Base-by-base conservation (phyloP, 2,329 filamentous ascomycete genomes). In the Colletotrichum sidae region DNA sequence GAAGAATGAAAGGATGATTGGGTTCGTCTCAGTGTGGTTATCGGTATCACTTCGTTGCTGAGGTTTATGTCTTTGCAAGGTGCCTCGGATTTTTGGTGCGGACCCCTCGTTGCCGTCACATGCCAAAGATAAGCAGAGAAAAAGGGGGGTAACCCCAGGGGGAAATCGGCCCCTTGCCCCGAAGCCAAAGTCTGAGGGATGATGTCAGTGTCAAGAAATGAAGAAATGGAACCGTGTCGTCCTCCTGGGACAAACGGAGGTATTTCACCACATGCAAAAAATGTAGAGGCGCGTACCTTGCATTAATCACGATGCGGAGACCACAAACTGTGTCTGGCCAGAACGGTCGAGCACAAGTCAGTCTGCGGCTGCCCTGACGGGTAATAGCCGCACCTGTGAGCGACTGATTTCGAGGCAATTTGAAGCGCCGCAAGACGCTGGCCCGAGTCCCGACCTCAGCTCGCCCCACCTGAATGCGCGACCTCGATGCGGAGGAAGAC, bases 261-360 rank as follows among this genome's bases (percentile, higher is more conserved):
- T 47, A 62, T 62, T 65, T 41, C 53, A 47, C 52, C 35, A 49
- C 41, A 53, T 49, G 25, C 47, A 17, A 55, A 47, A 55, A 62
- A 52, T 62, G 58, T 58, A 53, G 63, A 66, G 57, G 52, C 47
- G 58, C 58, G 63, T 66, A 53, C 63, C 63, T 65, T 66, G 53
- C 58, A 63, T 63, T 34, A 13, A 58, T 52, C 52, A 62, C 57
- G 34, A 54, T 64, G 37, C 39, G 15, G n/a, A 66, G 50, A 42
- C 41, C 42, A 41, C 13, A 7, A 15, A 46, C 5, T 25, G 10
- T 17, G 47, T 34, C 41, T 62, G 37, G 58, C 62, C 58, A 62
- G 47, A 56, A 44, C 42, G 39, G 45, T 39, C 49, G 47, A 41
- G 33, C 41, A 35, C 13, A 11, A 35, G 15, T 41, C 17, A 35